Conservation (phyloP, 225 moss, liverwort and hornwort genomes). For the Sphagnum contortum region DNA sequence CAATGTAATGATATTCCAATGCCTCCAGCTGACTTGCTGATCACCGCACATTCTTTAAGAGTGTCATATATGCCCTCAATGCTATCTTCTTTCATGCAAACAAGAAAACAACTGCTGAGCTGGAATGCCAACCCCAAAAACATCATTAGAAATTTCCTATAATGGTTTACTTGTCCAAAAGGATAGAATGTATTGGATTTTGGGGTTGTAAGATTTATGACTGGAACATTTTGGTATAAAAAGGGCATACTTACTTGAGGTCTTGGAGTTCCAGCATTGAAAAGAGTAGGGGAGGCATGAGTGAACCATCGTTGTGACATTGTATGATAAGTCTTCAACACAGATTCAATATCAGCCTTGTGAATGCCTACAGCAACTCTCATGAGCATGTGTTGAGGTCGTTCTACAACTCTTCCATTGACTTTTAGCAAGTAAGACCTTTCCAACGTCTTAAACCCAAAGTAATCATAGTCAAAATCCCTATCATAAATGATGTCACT, state of each 20-base stretch:
- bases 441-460: slow-evolving; percentile 88
- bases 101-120: slow-evolving; percentile 90
- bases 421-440: slow-evolving; percentile 80
- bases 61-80: slow-evolving; percentile 96
- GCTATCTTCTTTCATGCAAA: slow-evolving; percentile 91
- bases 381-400: slow-evolving; percentile 98
- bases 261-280: slow-evolving; percentile 78
- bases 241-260: slow-evolving; percentile 49
- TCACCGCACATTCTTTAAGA: slow-evolving; percentile 84
- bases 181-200: no score
- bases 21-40: slow-evolving; percentile 88
- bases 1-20: slow-evolving; percentile 78
- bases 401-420: slow-evolving; percentile 71
- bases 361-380: slow-evolving; percentile 89
- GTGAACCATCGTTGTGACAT: slow-evolving; percentile 99
- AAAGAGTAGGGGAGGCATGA: slow-evolving; percentile 82
- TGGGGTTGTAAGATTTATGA: no score
- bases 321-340: slow-evolving; percentile 69
- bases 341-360: slow-evolving; percentile 46
- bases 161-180: no score
- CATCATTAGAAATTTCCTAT: neutral
- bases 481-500: slow-evolving; percentile 93
- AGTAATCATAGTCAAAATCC: slow-evolving; percentile 93
- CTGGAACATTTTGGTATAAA: no score
- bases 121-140: slow-evolving; percentile 10